Percentiles rank a stretch among this genome's conserved stretches.
Evolutionary conservation across 2,329 filamentous ascomycete species (phyloP).

Genomic region (Cylindrodendrum hubeiense): DNA sequence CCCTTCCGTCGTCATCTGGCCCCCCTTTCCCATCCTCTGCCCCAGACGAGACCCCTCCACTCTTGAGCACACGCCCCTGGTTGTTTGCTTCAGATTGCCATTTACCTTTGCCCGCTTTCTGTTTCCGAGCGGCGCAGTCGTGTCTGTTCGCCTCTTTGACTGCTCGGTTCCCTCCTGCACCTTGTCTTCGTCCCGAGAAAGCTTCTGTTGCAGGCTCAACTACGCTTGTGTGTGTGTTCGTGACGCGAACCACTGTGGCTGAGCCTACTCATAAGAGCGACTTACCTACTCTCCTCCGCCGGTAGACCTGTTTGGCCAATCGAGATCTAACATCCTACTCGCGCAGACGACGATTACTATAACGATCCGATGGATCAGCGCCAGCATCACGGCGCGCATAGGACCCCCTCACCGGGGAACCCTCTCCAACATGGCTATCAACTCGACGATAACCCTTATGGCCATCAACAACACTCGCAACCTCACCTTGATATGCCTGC

Average conservation of each 20-base stretch:
- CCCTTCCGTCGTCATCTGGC: slow-evolving; percentile 33
- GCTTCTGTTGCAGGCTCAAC: slow-evolving; percentile 26
- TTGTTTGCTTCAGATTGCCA: slow-evolving; percentile 24
- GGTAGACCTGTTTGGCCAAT: background rate
- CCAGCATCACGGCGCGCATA: slow-evolving; percentile 32
- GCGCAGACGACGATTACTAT: slow-evolving; percentile 70
- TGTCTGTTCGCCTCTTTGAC: background rate
- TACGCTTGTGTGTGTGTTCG: slow-evolving; percentile 26
- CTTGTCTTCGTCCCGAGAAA: background rate
- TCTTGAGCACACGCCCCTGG: slow-evolving; percentile 35
- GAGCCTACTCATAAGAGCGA: slow-evolving; percentile 18
- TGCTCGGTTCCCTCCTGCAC: slow-evolving; percentile 1
- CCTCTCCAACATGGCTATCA: slow-evolving; percentile 83
- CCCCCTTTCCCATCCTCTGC: slow-evolving; percentile 37
- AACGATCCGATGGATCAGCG: slow-evolving; percentile 67
- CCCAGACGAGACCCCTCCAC: slow-evolving; percentile 40
- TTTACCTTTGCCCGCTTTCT: slow-evolving; percentile 6
- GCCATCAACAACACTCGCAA: slow-evolving; percentile 47
- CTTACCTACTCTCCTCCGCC: slow-evolving; percentile 18
- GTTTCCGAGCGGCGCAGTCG: slow-evolving; percentile 15
- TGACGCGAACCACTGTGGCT: slow-evolving; percentile 34
- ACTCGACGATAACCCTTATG: slow-evolving; percentile 82
- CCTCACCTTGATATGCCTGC: slow-evolving; percentile 47
- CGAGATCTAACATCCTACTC: slow-evolving; percentile 37
- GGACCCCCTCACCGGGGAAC: slow-evolving; percentile 49